These are phyloP conservation scores for Penicillium herquei DNA, from an alignment of 495 filamentous ascomycete species.

Conservation along the genomic window DNA sequence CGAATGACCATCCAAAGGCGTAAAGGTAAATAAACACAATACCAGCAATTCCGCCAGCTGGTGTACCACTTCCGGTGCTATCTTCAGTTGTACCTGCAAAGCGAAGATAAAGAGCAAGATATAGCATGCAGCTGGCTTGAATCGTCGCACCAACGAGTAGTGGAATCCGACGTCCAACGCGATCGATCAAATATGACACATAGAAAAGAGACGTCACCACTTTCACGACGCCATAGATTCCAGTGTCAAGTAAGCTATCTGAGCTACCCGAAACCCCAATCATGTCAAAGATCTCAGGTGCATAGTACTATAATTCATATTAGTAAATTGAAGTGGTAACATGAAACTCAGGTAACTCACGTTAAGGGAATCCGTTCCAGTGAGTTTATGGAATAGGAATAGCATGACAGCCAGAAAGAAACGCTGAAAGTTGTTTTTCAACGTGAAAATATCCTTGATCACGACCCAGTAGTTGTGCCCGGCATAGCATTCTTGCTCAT, in stretches of 20 bases:
- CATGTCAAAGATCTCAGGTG: constrained; percentile 42
- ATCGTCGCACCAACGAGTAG: constrained; percentile 62
- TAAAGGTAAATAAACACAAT: constrained; percentile 68
- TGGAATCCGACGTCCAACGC: constrained; percentile 48
- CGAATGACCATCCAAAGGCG: constrained; percentile 42
- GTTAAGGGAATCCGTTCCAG: constrained; percentile 38
- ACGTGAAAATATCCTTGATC: constrained; percentile 24
- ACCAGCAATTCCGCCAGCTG: constrained; percentile 51
- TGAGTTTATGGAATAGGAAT: constrained; percentile 44
- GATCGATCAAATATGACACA: constrained; percentile 55
- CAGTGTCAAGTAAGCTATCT: constrained; percentile 37
- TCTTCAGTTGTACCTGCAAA: constrained; percentile 47
- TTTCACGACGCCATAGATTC: constrained; percentile 44
- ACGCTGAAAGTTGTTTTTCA: constrained; percentile 24
- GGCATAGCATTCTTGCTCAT: constrained; percentile 24
- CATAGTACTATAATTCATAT: constrained; percentile 31
- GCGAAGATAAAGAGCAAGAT: constrained; percentile 58
- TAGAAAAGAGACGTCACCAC: constrained; percentile 56
- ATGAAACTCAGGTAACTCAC: constrained; percentile 4
- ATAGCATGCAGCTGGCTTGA: constrained; percentile 64
- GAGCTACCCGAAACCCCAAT: constrained; percentile 35
- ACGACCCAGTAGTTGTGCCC: constrained; percentile 28
- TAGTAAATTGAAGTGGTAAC: neutral
- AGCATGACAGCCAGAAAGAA: constrained; percentile 33
- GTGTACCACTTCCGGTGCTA: constrained; percentile 28